Evolutionary conservation across 176 grass and related monocot species (phyloP).

Genomic region (Carex kokanica): DNA sequence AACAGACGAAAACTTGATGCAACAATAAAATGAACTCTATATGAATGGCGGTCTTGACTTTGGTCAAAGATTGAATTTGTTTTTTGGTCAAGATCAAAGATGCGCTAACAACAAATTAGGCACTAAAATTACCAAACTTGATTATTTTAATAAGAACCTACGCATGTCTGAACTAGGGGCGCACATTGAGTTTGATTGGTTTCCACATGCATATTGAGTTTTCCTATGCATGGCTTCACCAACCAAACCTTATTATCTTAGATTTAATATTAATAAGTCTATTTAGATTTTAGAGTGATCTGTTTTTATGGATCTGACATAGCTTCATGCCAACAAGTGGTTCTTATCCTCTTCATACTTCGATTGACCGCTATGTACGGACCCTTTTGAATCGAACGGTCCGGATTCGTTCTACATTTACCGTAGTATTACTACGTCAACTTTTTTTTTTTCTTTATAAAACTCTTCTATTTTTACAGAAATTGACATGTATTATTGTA

Average conservation of each 20-base stretch:
- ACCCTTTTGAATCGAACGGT: too few species aligned
- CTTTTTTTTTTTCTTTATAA: not conserved
- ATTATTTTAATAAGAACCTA: not conserved
- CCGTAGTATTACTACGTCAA: not conserved
- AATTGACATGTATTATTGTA: not conserved
- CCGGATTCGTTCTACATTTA: too few species aligned
- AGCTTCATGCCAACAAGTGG: not conserved
- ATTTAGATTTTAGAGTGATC: not conserved
- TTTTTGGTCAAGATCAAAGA: not conserved
- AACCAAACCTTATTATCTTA: not conserved
- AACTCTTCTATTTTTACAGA: not conserved
- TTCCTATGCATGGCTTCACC: not conserved
- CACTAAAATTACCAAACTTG: not conserved
- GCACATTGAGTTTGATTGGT: not conserved
- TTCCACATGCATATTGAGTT: conserved; percentile 1
- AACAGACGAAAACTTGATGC: not conserved
- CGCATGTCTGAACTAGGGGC: not conserved
- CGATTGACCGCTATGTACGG: too few species aligned
- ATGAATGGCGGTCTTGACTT: not conserved
- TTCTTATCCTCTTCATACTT: not conserved
- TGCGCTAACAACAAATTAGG: not conserved
- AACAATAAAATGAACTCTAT: not conserved
- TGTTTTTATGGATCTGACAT: not conserved
- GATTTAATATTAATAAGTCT: not conserved
- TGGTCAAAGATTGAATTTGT: not conserved